These are phyloP conservation scores for Spathaspora sp. DNA, from an alignment of 1,139 yeast species.

Conservation along the genomic window DNA sequence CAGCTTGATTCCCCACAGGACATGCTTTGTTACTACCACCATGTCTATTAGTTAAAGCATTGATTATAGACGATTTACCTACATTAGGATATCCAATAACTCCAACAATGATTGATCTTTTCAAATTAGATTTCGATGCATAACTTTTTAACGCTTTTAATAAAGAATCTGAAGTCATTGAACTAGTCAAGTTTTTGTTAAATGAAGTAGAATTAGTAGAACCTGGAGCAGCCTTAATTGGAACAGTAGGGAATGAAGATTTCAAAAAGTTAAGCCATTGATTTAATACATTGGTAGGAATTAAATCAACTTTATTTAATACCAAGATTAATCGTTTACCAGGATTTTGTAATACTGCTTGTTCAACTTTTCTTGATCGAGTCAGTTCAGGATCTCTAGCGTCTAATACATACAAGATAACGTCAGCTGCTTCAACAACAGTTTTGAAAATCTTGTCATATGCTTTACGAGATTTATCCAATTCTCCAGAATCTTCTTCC, in stretches of 20 bases:
- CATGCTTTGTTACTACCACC: constrained; percentile 71
- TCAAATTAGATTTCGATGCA: constrained; percentile 79
- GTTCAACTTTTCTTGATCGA: constrained; percentile 87
- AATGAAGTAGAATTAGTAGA: constrained; percentile 63
- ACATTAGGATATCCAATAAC: constrained; percentile 93
- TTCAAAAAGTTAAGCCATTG: constrained; percentile 83
- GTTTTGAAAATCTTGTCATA: constrained; percentile 84
- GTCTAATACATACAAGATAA: constrained; percentile 86
- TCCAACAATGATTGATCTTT: constrained; percentile 92
- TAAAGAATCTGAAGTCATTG: constrained; percentile 71
- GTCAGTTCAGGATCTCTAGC: constrained; percentile 98
- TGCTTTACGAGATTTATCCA: constrained; percentile 86
- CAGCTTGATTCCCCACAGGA: constrained; percentile 98
- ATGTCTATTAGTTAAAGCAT: constrained; percentile 83
- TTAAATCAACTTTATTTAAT: constrained; percentile 87
- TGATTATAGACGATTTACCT: constrained; percentile 93
- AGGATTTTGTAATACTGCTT: constrained; percentile 73
- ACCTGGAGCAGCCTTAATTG: constrained; percentile 64
- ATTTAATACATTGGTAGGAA: constrained; percentile 79
- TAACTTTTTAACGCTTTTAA: constrained; percentile 82
- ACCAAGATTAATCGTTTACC: constrained; percentile 84
- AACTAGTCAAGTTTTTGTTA: constrained; percentile 73
- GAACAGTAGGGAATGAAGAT: constrained; percentile 87
- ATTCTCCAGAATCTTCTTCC: constrained; percentile 35
- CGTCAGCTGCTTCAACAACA: constrained; percentile 87